Percentiles rank a stretch among this genome's conserved stretches.
Conservation (phyloP, 331 rosid species). For the Malus hybrid region DNA sequence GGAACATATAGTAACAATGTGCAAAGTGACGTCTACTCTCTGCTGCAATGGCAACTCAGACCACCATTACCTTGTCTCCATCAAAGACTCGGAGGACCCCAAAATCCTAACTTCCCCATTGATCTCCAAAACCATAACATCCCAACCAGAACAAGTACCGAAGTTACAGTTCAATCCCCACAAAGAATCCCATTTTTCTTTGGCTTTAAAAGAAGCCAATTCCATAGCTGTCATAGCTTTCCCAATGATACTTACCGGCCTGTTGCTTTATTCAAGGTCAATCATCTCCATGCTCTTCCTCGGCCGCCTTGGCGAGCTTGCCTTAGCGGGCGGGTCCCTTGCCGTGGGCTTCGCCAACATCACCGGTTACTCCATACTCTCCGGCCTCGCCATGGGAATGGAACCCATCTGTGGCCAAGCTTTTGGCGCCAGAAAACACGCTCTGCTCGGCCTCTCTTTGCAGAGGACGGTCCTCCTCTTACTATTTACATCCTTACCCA, state of each 20-base stretch:
- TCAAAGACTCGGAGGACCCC: slow-evolving; percentile 1
- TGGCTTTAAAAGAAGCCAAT: slow-evolving; percentile 34
- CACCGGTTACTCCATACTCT: slow-evolving; percentile 90
- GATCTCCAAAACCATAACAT: slow-evolving; percentile 16
- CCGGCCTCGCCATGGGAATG: slow-evolving; percentile 92
- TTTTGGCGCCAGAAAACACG: slow-evolving; percentile 63
- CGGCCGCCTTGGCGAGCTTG: slow-evolving; percentile 66
- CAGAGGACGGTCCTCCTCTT: slow-evolving; percentile 72
- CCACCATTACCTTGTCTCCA: slow-evolving; percentile 11
- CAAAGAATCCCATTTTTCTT: slow-evolving; percentile 29
- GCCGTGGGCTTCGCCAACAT: slow-evolving; percentile 92
- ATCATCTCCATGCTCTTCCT: slow-evolving; percentile 96
- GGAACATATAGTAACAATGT: slow-evolving; percentile 7
- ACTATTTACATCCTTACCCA: slow-evolving; percentile 51
- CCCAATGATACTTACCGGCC: slow-evolving; percentile 81
- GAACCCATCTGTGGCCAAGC: slow-evolving; percentile 95
- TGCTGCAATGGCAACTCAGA: slow-evolving; percentile 26
- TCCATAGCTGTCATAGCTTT: slow-evolving; percentile 54
- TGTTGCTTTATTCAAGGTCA: slow-evolving; percentile 74
- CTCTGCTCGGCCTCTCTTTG: slow-evolving; percentile 61
- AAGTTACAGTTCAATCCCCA: background rate
- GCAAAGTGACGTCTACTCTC: slow-evolving; percentile 17
- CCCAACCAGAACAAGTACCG: slow-evolving; percentile 1
- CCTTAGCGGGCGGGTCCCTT: slow-evolving; percentile 88
- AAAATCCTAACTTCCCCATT: slow-evolving; percentile 20